A percentile compares a stretch with the other conserved stretches of the same genome.
Conservation (phyloP, 1,284 basidiomycete species). For the Naganishia albida region DNA sequence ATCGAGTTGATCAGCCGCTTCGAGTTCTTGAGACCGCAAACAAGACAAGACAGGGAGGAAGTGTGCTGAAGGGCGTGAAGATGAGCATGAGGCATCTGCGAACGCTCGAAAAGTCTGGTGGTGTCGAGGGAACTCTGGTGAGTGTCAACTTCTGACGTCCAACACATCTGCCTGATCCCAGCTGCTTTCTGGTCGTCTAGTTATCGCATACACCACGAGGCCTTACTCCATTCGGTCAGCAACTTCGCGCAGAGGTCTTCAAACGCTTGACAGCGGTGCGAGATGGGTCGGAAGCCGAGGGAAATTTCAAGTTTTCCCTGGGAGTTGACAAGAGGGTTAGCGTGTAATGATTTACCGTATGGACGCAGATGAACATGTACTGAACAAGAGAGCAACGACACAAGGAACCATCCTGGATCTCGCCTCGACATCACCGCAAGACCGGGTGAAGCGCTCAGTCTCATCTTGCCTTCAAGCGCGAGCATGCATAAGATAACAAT, state of each 20-base stretch:
- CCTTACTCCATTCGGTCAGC: constrained; percentile 46
- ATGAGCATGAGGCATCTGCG: constrained; percentile 45
- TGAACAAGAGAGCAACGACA: background rate
- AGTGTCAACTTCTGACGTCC: constrained; percentile 32
- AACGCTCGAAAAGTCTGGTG: constrained; percentile 50
- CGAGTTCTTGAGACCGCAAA: constrained; percentile 37
- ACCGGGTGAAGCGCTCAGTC: background rate
- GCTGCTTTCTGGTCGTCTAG: constrained; percentile 33
- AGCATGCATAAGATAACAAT: no score
- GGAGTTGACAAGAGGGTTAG: constrained; percentile 6
- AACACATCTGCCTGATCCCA: background rate
- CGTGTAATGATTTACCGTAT: background rate
- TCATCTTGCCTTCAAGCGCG: no score
- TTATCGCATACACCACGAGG: constrained; percentile 46
- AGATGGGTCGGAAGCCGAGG: constrained; percentile 12
- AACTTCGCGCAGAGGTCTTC: constrained; percentile 49
- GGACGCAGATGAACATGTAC: background rate
- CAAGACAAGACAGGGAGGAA: constrained; percentile 22
- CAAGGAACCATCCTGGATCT: background rate
- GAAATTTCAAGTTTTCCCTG: constrained; percentile 13
- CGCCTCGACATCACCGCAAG: no score
- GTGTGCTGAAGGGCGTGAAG: constrained; percentile 42
- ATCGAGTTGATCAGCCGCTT: constrained; percentile 52
- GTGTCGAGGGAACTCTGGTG: constrained; percentile 51
- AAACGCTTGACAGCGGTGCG: constrained; percentile 39